Evolutionary conservation across 2,329 filamentous ascomycete species (phyloP), one percentile per base, ranked within the genome.

Genomic region (Monosporascus cannonballus): DNA sequence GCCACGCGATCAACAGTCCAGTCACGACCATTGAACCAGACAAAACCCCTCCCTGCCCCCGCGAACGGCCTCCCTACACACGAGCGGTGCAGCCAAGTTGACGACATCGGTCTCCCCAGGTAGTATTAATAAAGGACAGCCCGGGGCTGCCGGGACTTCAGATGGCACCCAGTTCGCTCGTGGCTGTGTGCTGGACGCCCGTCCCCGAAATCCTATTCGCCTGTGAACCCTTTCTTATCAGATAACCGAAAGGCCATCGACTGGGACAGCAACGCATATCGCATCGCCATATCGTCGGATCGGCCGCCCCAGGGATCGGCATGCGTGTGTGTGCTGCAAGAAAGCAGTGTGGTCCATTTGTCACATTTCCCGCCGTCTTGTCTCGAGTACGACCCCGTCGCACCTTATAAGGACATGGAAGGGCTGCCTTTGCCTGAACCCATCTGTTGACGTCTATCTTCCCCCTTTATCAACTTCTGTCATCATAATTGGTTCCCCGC

Each of bases 161-260:
- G 50, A 48, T 49, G 52, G 48, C 56, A 52, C 56, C 58, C 58
- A 57, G 53, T 56, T 54, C 52, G 50, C 30, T 58, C 54, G 60
- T 58, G 59, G 59, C 56, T 54, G 51, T 36, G 34, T 56, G 51
- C 57, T 57, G 56, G 58, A 51, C 53, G 47, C 46, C 56, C 42
- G 47, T 57, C 48, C 45, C 52, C 49, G 57, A 42, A 53, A 59
- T 65, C 52, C 55, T 57, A 65, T 64, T 64, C 63, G 63, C 53
- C 59, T 60, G 56, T 46, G 42, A 54, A 30, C 22, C 51, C 47
- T 9, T 44, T 56, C 62, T 65, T 64, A 64, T 65, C 62, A 61
- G 59, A 60, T 60, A 62, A 60, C 59, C 59, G 56, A 54, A 53
- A 48, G 59, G 50, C 58, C 59, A 63, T 65, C 60, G 59, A 59